These are phyloP conservation scores for Zygosaccharomyces kombuchaensis DNA, from an alignment of 805 yeast species.

Conservation along the genomic window DNA sequence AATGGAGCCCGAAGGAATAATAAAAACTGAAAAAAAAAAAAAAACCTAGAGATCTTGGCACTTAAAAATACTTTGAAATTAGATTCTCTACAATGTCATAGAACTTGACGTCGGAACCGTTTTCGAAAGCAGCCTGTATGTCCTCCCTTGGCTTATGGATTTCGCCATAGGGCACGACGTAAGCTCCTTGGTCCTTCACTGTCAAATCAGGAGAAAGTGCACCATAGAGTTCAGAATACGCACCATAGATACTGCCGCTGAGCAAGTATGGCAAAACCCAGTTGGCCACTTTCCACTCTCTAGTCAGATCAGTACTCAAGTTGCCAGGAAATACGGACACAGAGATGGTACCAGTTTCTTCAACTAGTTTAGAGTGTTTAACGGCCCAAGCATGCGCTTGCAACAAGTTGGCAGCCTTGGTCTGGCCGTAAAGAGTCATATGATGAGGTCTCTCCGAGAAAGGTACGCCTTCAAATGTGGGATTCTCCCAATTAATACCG, in stretches of 20 bases:
- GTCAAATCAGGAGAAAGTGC: constrained; percentile 36
- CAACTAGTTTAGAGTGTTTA: constrained; percentile 22
- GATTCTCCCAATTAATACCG: constrained; percentile 35
- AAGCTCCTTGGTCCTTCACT: constrained; percentile 30
- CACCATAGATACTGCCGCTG: constrained; percentile 33
- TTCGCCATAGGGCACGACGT: constrained; percentile 38
- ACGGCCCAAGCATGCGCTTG: constrained; percentile 37
- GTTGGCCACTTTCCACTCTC: constrained; percentile 23
- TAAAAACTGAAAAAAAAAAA: background rate
- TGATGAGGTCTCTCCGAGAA: constrained; percentile 18
- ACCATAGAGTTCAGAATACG: constrained; percentile 38
- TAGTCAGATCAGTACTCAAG: constrained; percentile 32
- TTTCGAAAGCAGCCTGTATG: constrained; percentile 22
- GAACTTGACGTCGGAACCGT: constrained; percentile 29
- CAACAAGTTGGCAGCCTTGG: constrained; percentile 37
- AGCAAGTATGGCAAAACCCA: constrained; percentile 12
- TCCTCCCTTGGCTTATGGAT: constrained; percentile 31
- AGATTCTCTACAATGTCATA: constrained; percentile 27
- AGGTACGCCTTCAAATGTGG: constrained; percentile 22
- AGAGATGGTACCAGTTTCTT: constrained; percentile 32
- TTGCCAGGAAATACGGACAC: constrained; percentile 38
- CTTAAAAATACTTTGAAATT: constrained; percentile 10
- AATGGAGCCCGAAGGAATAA: background rate
- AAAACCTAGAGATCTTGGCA: background rate
- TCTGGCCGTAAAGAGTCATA: constrained; percentile 34